Evolutionary conservation across 257 asterid species (phyloP).

Genomic region (Gentiana dahurica): DNA sequence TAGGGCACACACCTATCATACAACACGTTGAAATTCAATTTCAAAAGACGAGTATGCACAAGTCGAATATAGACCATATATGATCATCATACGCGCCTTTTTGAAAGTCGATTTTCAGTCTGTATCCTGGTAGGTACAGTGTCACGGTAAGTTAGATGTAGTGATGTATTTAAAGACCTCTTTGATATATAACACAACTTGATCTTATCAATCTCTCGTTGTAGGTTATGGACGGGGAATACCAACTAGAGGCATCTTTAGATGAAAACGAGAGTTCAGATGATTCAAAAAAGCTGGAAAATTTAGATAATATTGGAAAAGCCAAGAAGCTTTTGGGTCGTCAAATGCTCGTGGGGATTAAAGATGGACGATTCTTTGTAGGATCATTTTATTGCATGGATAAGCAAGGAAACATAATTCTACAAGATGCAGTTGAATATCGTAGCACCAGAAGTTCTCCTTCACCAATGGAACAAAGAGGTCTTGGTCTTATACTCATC

Average conservation of each 20-base stretch:
- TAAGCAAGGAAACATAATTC: conserved; percentile 88
- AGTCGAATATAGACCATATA: too few species aligned
- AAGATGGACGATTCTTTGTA: conserved; percentile 73
- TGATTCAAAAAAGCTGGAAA: conserved; percentile 18
- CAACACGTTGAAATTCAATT: too few species aligned
- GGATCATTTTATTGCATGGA: conserved; percentile 81
- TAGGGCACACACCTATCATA: too few species aligned
- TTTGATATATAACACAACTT: too few species aligned
- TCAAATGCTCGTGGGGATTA: conserved; percentile 62
- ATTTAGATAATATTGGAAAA: conserved; percentile 25
- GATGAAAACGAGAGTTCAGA: conserved; percentile 18
- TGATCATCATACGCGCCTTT: too few species aligned
- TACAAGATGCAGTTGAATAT: conserved; percentile 85
- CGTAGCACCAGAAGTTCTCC: conserved; percentile 74
- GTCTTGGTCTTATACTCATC: conserved; percentile 77
- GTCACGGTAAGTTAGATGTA: too few species aligned
- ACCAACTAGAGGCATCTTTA: conserved; percentile 1
- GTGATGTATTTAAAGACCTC: too few species aligned
- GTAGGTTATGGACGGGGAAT: conserved; percentile 9
- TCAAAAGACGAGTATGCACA: too few species aligned
- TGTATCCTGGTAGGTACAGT: too few species aligned
- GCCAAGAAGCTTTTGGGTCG: conserved; percentile 57
- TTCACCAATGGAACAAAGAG: conserved; percentile 78
- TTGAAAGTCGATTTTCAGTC: too few species aligned
- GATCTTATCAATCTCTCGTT: too few species aligned